Conservation (phyloP, 805 yeast species). For the Wickerhamomyces chambardii region DNA sequence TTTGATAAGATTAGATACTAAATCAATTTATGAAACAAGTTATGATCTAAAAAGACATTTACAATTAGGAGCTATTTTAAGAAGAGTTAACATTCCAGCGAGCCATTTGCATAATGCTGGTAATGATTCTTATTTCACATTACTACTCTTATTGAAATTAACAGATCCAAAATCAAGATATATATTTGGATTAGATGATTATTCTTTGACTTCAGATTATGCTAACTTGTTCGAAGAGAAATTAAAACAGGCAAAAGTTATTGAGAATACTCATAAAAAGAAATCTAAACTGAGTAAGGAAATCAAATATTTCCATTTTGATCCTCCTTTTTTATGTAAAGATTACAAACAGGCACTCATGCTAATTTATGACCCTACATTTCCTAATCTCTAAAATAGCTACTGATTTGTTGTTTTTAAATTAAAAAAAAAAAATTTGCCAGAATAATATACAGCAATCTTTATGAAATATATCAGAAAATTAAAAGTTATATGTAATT, state of each 20-base stretch:
- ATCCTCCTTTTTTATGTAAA: neutral
- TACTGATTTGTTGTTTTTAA: no score
- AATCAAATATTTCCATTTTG: no score
- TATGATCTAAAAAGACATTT: constrained; percentile 30
- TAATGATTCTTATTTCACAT: constrained; percentile 60
- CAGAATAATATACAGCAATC: no score
- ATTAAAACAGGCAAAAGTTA: neutral
- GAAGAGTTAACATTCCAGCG: constrained; percentile 43
- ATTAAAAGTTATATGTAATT: no score
- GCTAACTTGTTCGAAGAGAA: no score
- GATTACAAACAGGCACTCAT: no score
- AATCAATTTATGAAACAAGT: constrained; percentile 28
- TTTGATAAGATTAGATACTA: constrained; percentile 35
- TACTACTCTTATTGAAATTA: constrained; percentile 38
- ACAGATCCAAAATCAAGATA: constrained; percentile 36
- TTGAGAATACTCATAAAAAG: no score
- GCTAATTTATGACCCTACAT: no score
- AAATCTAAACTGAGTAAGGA: neutral
- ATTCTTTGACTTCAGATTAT: neutral
- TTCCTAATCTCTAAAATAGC: no score
- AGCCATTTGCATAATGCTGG: constrained; percentile 62
- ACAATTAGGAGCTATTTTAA: constrained; percentile 35
- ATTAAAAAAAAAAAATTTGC: no score
- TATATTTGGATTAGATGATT: constrained; percentile 3
- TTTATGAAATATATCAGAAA: no score